These are phyloP conservation scores for Lentinula guzmanii DNA, from an alignment of 768 basidiomycete species.

Conservation along the genomic window DNA sequence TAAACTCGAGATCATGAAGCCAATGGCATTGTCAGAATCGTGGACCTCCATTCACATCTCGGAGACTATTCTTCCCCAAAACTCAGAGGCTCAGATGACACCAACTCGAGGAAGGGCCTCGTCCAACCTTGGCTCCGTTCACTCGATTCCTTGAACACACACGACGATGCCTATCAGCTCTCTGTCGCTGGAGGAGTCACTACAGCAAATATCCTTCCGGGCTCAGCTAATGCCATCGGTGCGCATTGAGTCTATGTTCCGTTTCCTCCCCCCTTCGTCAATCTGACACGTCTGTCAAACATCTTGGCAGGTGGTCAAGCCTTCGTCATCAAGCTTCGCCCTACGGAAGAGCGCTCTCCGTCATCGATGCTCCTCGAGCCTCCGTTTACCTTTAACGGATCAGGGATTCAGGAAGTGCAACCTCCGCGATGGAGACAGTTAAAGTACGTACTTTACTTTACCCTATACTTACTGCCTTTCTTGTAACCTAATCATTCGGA, in stretches of 20 bases:
- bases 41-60: conserved; percentile 42
- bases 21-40: conserved; percentile 18
- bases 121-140: conserved; percentile 55
- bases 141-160: conserved; percentile 63
- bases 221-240: conserved; percentile 27
- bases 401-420: conserved; percentile 15
- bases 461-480: background rate
- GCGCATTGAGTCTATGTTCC: background rate
- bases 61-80: conserved; percentile 12
- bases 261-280: background rate
- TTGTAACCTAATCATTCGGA: background rate
- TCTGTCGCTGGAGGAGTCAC: conserved; percentile 62
- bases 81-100: conserved; percentile 31
- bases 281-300: background rate
- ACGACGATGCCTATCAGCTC: conserved; percentile 50
- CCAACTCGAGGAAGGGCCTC: conserved; percentile 34
- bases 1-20: conserved; percentile 6
- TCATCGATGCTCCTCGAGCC: conserved; percentile 44
- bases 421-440: conserved; percentile 40
- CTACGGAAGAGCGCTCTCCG: conserved; percentile 40
- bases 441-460: conserved; percentile 25
- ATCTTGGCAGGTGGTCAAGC: conserved; percentile 37
- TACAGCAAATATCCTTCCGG: conserved; percentile 57
- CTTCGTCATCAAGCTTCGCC: conserved; percentile 44
- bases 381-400: conserved; percentile 34